A percentile compares a stretch with the other conserved stretches of the same genome.
Evolutionary conservation across 2,329 filamentous ascomycete genomes (phyloP).

Genomic region (Colletotrichum ledebouriae): DNA sequence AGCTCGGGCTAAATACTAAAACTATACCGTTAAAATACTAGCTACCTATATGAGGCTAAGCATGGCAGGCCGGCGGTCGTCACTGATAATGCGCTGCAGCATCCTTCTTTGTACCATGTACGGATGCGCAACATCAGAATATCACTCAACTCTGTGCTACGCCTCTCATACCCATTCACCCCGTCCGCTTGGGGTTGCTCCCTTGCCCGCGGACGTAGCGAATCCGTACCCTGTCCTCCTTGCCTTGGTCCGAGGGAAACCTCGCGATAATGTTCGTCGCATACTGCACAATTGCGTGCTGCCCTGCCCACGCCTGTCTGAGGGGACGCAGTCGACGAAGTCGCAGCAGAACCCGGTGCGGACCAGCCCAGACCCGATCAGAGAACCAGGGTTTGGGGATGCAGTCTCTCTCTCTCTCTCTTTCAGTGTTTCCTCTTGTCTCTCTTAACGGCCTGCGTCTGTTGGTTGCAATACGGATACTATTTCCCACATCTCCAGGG

Average conservation of each 20-base stretch:
- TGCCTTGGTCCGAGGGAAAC: neutral
- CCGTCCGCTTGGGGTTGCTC: neutral
- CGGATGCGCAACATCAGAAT: neutral
- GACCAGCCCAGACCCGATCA: conserved; percentile 22
- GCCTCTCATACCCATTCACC: neutral
- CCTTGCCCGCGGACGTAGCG: conserved; percentile 5
- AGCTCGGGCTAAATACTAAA: no score
- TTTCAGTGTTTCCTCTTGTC: neutral
- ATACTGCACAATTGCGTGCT: no score
- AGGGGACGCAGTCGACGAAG: conserved; percentile 11
- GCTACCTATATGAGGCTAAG: neutral
- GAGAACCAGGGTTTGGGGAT: conserved; percentile 5
- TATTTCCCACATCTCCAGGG: no score
- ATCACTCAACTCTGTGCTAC: conserved; percentile 4
- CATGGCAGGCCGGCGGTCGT: neutral
- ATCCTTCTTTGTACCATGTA: no score
- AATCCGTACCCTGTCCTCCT: conserved; percentile 9
- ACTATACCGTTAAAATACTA: no score
- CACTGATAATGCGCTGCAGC: no score
- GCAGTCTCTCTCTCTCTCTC: neutral
- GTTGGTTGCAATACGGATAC: neutral
- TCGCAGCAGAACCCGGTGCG: conserved; percentile 17
- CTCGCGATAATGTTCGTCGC: neutral
- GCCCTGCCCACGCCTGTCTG: neutral
- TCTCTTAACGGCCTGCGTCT: neutral